phyloP scores from a whole-genome alignment of 176 grass and related monocot species.

The Juncus effusus region DNA sequence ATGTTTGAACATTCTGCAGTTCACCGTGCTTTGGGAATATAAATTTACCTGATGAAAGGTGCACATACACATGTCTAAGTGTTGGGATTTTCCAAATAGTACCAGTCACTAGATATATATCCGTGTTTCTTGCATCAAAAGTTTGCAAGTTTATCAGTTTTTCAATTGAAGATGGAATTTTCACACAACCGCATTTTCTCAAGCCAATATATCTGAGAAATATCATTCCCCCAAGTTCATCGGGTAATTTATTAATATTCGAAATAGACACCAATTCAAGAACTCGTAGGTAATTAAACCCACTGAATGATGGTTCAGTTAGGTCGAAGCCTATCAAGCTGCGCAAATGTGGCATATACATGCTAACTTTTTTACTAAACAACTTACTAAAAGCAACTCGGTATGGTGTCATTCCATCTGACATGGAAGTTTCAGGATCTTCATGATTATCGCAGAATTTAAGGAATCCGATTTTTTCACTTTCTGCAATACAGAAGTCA shows the following conservation, averaged over 20 bases:
- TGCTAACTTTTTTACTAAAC: background rate
- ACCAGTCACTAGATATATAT: no score
- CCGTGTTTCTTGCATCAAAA: background rate
- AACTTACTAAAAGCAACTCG: background rate
- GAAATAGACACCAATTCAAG: background rate
- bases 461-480: background rate
- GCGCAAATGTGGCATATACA: background rate
- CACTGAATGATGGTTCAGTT: no score
- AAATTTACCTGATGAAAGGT: no score
- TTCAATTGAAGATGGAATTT: background rate
- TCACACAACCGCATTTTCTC: background rate
- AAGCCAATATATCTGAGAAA: conserved; percentile 1
- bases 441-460: background rate
- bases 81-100: no score
- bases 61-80: no score
- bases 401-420: background rate
- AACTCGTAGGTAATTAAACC: background rate
- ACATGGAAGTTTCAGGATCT: background rate
- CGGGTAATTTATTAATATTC: background rate
- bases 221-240: background rate
- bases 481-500: background rate
- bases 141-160: background rate
- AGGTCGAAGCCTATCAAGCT: background rate
- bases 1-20: no score
- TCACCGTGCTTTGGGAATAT: no score